Evolutionary conservation across 306 rosid genomes (phyloP).

Genomic region (Quercus variabilis): DNA sequence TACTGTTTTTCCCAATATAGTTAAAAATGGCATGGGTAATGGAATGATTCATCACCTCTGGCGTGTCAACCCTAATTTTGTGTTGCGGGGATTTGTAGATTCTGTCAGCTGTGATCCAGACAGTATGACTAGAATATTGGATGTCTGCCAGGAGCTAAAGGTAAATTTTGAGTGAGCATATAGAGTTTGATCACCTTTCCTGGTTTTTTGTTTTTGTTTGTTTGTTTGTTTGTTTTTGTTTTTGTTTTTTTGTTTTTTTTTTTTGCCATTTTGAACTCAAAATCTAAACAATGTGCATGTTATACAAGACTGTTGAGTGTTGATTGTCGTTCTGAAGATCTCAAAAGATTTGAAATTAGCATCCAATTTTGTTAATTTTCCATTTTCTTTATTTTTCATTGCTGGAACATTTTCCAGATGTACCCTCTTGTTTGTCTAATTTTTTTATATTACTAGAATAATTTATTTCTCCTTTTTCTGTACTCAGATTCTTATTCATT

Average conservation of each 20-base stretch:
- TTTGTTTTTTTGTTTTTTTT: neutral
- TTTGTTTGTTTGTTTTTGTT: neutral
- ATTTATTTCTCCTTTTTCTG: constrained; percentile 4
- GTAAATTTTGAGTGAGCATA: constrained; percentile 34
- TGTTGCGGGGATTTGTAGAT: constrained; percentile 75
- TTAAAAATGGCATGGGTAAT: constrained; percentile 50
- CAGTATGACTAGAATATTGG: constrained; percentile 54
- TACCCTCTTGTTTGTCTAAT: constrained; percentile 3
- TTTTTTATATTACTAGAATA: neutral
- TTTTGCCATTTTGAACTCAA: neutral
- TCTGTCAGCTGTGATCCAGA: constrained; percentile 63
- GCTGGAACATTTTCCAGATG: neutral
- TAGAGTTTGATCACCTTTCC: constrained; percentile 9
- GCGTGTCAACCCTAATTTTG: constrained; percentile 70
- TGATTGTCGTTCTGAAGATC: neutral
- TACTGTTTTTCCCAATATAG: constrained; percentile 60
- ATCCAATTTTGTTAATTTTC: neutral
- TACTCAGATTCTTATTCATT: constrained; percentile 17
- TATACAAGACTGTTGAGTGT: neutral
- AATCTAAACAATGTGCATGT: neutral
- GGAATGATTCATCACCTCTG: constrained; percentile 79
- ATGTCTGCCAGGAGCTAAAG: constrained; percentile 84
- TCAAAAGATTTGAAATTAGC: neutral
- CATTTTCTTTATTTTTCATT: neutral
- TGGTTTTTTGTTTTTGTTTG: neutral